Evolutionary conservation across 108 stramenopile species (phyloP), one percentile per base, ranked within the genome.

Genomic region (Cyclotella kingstonii): DNA sequence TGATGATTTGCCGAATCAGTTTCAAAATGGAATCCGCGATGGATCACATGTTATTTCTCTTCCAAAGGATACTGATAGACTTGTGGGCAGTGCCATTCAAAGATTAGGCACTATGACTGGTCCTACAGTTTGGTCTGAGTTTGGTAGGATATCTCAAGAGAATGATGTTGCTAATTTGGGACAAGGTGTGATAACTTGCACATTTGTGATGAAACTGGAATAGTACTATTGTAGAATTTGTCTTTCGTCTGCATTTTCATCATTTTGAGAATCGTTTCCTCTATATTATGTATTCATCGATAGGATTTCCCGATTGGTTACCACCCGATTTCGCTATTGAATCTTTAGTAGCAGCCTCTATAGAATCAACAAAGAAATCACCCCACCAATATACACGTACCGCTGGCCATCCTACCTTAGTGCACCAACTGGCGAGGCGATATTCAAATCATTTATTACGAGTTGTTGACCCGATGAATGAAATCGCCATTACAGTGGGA

Each of bases 351-450:
- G 81, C 84, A 26, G 89, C 87, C 2, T 83, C 83, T 5, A 63
- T 72, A 8, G 84, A 86, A 51, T 78, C 78, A 23, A 77, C 76
- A 6, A 44, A 54, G 3, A 50, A 81, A 42, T 81, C 76, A 1
- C 84, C 84, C 0, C 93, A 96, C 68, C 97, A 99, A 79, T 99
- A 99, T 76, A 95, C 97, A 8, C 68, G 96, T 35, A 87, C 95
- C 10, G 95, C 91, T 11, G 98, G 98, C 2, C 96, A 99, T 65
- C 91, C 93, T 7, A 76, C 81, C 21, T 82, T 99, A 30, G 95
- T 95, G 11, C 47, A 91, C 45, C 83, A 90, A 30, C 74, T 98
- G 15, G 95, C 94, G 5, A 58, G 81, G 25, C 76, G 95, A 10
- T 99, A 99, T 81, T 79, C 78, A n/a, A 77, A 61, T 28, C 93